Evolutionary conservation across 768 basidiomycete genomes (phyloP).

Genomic region (Termitomyces sp.): DNA sequence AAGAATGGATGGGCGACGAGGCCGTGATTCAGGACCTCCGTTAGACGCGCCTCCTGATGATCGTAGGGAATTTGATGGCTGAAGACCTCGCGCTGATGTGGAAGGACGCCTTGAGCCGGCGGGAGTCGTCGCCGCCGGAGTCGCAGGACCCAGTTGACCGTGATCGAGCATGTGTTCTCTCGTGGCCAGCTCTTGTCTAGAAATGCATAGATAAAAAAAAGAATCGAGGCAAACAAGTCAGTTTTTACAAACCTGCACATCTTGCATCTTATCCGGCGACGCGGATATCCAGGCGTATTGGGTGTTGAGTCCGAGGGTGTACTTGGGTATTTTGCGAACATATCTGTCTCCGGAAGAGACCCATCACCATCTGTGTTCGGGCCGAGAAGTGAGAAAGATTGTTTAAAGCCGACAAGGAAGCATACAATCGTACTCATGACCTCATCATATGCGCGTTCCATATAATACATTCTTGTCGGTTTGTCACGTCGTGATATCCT

Average conservation of each 20-base stretch:
- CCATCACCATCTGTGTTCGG: constrained; percentile 67
- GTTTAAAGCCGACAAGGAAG: constrained; percentile 17
- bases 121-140: constrained; percentile 50
- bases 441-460: constrained; percentile 70
- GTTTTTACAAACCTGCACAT: constrained; percentile 68
- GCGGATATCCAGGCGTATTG: constrained; percentile 50
- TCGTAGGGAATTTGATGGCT: constrained; percentile 20
- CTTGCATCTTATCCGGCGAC: constrained; percentile 79
- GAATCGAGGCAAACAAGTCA: neutral
- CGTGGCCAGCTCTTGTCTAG: constrained; percentile 78
- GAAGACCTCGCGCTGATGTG: constrained; percentile 17
- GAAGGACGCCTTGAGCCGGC: constrained; percentile 25
- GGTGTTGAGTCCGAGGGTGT: constrained; percentile 62
- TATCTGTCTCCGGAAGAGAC: constrained; percentile 54
- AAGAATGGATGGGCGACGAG: constrained; percentile 28
- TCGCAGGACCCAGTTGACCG: constrained; percentile 69
- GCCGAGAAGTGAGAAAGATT: constrained; percentile 1
- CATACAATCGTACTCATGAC: constrained; percentile 64
- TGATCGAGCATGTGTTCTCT: constrained; percentile 95
- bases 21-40: constrained; percentile 16
- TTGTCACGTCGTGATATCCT: constrained; percentile 67
- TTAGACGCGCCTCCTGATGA: constrained; percentile 16
- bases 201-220: neutral
- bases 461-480: constrained; percentile 76
- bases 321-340: constrained; percentile 74